These are phyloP conservation scores for Lactarius vividus DNA, from an alignment of 768 basidiomycete species.

Conservation along the genomic window DNA sequence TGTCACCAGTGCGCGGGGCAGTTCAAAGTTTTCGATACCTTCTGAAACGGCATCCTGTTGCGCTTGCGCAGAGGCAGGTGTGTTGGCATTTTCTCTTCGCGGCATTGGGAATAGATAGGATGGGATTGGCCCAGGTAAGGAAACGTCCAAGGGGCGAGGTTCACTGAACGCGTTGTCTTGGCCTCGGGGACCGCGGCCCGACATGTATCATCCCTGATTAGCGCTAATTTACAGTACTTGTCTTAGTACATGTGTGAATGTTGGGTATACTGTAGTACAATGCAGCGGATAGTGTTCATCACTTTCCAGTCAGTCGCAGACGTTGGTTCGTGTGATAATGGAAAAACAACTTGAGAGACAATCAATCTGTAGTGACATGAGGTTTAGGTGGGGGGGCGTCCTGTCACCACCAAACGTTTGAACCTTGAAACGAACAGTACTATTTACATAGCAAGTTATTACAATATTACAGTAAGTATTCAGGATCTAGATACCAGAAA, in stretches of 20 bases:
- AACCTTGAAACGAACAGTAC: too few relatives aligned
- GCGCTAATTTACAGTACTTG: background rate
- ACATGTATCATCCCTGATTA: background rate
- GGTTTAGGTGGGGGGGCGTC: too few relatives aligned
- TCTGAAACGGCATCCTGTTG: constrained; percentile 80
- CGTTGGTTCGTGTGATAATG: constrained; percentile 32
- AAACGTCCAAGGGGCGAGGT: background rate
- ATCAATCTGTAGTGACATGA: too few relatives aligned
- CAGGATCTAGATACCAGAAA: too few relatives aligned
- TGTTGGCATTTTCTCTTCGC: constrained; percentile 58
- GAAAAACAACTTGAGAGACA: too few relatives aligned
- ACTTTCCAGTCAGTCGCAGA: constrained; percentile 50
- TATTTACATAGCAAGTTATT: too few relatives aligned
- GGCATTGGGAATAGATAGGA: constrained; percentile 47
- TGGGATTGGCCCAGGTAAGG: background rate
- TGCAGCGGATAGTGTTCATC: background rate
- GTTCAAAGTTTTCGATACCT: constrained; percentile 86
- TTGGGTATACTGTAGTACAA: background rate
- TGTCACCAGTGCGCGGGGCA: constrained; percentile 79
- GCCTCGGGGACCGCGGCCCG: background rate
- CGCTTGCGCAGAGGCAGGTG: constrained; percentile 63
- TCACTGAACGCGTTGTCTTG: background rate
- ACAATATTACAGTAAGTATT: too few relatives aligned
- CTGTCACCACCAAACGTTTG: too few relatives aligned
- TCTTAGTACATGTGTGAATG: background rate